Conservation (phyloP, 2,329 filamentous ascomycete genomes). For the Colletotrichum sp. region DNA sequence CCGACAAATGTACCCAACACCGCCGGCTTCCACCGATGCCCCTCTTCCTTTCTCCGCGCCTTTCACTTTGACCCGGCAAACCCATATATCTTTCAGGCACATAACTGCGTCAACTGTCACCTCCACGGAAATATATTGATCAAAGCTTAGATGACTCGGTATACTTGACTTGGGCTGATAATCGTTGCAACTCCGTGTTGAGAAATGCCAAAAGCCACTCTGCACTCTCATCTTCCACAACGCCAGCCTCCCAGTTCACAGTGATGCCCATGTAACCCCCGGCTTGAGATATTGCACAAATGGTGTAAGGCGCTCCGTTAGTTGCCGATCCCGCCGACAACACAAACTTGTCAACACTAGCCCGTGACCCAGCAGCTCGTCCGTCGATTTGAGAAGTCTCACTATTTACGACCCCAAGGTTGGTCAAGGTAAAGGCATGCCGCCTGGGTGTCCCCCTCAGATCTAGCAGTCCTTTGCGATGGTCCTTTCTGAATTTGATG, state of each 20-base stretch:
- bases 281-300: neutral
- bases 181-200: neutral
- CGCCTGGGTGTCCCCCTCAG: neutral
- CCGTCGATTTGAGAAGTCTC: neutral
- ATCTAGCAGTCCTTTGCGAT: neutral
- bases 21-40: neutral
- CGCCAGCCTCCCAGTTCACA: neutral
- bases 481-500: neutral
- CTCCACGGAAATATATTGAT: neutral
- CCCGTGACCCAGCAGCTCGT: neutral
- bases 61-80: neutral
- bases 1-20: neutral
- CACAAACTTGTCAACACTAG: neutral
- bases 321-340: neutral
- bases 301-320: neutral
- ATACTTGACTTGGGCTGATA: neutral
- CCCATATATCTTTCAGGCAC: neutral
- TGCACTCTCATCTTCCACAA: neutral
- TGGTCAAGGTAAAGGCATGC: neutral
- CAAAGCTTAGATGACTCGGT: neutral
- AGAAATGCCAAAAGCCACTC: neutral
- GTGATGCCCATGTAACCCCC: neutral
- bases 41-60: neutral
- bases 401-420: neutral
- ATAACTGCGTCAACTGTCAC: neutral